These are phyloP conservation scores for Yamadazyma philogaea DNA, from an alignment of 805 yeast genomes.

Conservation along the genomic window DNA sequence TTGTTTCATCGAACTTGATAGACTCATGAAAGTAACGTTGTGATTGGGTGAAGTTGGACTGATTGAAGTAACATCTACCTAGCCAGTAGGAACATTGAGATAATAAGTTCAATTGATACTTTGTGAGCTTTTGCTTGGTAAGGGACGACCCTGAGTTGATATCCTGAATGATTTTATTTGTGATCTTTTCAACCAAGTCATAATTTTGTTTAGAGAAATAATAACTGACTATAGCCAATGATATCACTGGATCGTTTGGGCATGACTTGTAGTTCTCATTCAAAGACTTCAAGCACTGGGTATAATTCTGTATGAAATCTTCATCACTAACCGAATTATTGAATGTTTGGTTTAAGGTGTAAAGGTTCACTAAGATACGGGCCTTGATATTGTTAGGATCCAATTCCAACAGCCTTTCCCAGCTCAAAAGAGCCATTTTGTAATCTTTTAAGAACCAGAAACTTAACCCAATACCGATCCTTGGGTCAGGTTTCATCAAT, in stretches of 20 bases:
- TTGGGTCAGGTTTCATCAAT: conserved; percentile 78
- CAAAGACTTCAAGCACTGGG: conserved; percentile 52
- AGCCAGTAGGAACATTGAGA: conserved; percentile 65
- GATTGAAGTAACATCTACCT: conserved; percentile 69
- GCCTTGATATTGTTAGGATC: conserved; percentile 61
- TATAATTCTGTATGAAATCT: conserved; percentile 59
- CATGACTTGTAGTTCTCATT: conserved; percentile 35
- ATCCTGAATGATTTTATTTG: conserved; percentile 43
- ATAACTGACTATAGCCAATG: conserved; percentile 65
- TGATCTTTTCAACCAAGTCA: conserved; percentile 54
- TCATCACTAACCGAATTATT: conserved; percentile 54
- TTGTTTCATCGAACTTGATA: conserved; percentile 58
- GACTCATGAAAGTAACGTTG: conserved; percentile 73
- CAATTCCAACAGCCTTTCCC: conserved; percentile 75
- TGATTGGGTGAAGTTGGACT: conserved; percentile 63
- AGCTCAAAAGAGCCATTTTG: conserved; percentile 71
- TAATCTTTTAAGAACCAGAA: conserved; percentile 85
- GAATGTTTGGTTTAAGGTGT: conserved; percentile 63
- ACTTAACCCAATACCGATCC: conserved; percentile 93
- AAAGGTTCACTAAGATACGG: conserved; percentile 61
- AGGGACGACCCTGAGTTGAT: conserved; percentile 18
- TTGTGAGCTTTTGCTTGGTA: conserved; percentile 20
- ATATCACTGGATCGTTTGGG: conserved; percentile 56
- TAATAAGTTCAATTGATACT: conserved; percentile 28
- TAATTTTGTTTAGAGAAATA: conserved; percentile 67